These are phyloP conservation scores for Hydnomerulius pinastri DNA, from an alignment of 768 basidiomycete species.

Conservation along the genomic window DNA sequence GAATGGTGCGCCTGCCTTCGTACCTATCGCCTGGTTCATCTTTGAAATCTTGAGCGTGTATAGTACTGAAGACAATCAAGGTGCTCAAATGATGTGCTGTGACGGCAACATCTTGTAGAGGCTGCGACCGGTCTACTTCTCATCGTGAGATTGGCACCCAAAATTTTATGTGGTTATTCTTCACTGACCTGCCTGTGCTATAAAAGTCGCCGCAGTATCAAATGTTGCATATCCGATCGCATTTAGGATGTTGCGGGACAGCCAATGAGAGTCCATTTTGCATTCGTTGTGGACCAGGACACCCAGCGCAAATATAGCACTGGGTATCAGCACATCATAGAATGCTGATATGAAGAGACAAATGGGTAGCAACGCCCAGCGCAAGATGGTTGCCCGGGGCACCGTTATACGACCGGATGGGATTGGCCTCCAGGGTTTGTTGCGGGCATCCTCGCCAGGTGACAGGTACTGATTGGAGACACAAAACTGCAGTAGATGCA, in stretches of 20 bases:
- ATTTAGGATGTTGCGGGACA: constrained; percentile 34
- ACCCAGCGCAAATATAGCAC: constrained; percentile 22
- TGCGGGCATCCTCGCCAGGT: constrained; percentile 32
- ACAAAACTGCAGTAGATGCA: constrained; percentile 35
- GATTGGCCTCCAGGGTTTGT: constrained; percentile 40
- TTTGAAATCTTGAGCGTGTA: constrained; percentile 39
- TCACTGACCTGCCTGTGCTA: no score
- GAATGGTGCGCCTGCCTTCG: constrained; percentile 33
- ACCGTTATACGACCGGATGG: constrained; percentile 35
- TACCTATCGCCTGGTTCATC: constrained; percentile 33
- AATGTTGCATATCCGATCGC: constrained; percentile 34
- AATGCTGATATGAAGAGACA: constrained; percentile 28
- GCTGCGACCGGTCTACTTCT: neutral
- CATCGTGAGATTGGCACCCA: no score
- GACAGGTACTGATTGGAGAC: constrained; percentile 35
- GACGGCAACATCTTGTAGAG: neutral
- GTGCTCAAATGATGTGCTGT: constrained; percentile 25
- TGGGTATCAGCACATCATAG: constrained; percentile 20
- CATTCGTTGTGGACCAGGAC: constrained; percentile 34
- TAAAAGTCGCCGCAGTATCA: constrained; percentile 35
- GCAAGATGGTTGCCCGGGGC: constrained; percentile 21
- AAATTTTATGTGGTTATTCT: no score
- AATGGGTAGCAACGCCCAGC: constrained; percentile 33
- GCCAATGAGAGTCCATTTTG: constrained; percentile 23
- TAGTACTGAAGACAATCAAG: constrained; percentile 35